phyloP scores from a whole-genome alignment of 768 basidiomycete genomes.

The Hydnomerulius pinastri region DNA sequence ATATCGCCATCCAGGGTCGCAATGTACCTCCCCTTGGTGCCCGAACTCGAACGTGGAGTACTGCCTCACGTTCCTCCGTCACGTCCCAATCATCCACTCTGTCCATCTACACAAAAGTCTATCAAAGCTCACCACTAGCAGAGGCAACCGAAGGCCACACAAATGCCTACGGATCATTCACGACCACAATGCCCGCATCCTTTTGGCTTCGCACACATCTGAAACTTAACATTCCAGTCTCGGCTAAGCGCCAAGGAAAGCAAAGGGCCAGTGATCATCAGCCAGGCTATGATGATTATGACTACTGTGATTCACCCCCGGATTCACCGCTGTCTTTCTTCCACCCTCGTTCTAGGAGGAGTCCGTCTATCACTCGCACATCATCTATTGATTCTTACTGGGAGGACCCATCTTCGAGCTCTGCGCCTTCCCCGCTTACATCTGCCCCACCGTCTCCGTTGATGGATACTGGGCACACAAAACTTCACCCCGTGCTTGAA shows the following conservation, averaged over 20 bases:
- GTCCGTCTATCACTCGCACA: constrained; percentile 47
- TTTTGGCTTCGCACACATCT: constrained; percentile 29
- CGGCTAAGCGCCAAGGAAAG: constrained; percentile 4
- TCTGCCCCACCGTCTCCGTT: constrained; percentile 22
- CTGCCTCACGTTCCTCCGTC: constrained; percentile 22
- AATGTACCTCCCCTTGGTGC: neutral
- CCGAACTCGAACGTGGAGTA: constrained; percentile 19
- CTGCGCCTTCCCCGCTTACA: constrained; percentile 2
- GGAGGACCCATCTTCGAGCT: constrained; percentile 11
- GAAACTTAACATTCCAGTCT: constrained; percentile 16
- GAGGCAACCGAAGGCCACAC: constrained; percentile 24
- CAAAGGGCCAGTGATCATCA: too few species aligned
- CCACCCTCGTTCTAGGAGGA: constrained; percentile 16
- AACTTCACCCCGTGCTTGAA: constrained; percentile 47
- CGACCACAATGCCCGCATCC: constrained; percentile 37
- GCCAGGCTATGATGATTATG: too few species aligned
- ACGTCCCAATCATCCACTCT: constrained; percentile 26
- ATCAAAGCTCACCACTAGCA: constrained; percentile 22
- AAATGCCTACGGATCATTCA: constrained; percentile 40
- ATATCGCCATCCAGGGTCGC: neutral
- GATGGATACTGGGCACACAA: constrained; percentile 10
- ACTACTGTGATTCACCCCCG: constrained; percentile 28
- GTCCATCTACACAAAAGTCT: constrained; percentile 25
- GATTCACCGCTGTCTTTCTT: constrained; percentile 29
- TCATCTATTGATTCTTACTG: constrained; percentile 28